A percentile compares a stretch with the other conserved stretches of the same genome.
Evolutionary conservation across 2,329 filamentous ascomycete species (phyloP).

Genomic region (Aureobasidium zeae): DNA sequence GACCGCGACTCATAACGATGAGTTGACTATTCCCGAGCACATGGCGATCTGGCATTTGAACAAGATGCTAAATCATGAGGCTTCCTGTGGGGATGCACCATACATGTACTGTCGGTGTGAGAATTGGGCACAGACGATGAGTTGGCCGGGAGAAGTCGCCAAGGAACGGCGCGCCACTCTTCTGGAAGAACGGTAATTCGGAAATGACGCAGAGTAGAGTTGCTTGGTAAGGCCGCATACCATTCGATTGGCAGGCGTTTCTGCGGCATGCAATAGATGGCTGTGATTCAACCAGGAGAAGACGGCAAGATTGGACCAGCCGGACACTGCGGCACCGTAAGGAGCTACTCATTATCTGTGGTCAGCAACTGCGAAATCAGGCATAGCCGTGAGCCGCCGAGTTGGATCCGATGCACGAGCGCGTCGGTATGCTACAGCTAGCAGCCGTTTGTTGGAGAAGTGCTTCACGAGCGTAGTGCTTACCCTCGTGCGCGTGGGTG

Average conservation of each 20-base stretch:
- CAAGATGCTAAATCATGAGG: slow-evolving; percentile 1
- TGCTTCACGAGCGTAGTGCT: neutral
- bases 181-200: slow-evolving; percentile 9
- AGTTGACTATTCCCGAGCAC: slow-evolving; percentile 5
- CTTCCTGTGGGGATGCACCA: neutral
- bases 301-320: neutral
- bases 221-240: slow-evolving; percentile 4
- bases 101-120: neutral
- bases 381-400: no score
- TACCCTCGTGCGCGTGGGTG: neutral
- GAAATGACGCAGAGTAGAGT: slow-evolving; percentile 2
- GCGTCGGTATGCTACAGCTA: no score
- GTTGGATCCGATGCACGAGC: no score
- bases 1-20: neutral
- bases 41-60: slow-evolving; percentile 9
- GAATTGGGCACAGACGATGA: neutral
- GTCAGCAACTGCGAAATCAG: slow-evolving; percentile 4
- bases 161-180: slow-evolving; percentile 6
- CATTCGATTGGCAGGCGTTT: slow-evolving; percentile 6
- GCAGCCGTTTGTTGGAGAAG: slow-evolving; percentile 10
- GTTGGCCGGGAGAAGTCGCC: neutral
- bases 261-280: slow-evolving; percentile 2
- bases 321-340: neutral
- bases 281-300: neutral
- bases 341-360: neutral